Evolutionary conservation across 345 rosid species (phyloP).

Genomic region (Microcos paniculata): DNA sequence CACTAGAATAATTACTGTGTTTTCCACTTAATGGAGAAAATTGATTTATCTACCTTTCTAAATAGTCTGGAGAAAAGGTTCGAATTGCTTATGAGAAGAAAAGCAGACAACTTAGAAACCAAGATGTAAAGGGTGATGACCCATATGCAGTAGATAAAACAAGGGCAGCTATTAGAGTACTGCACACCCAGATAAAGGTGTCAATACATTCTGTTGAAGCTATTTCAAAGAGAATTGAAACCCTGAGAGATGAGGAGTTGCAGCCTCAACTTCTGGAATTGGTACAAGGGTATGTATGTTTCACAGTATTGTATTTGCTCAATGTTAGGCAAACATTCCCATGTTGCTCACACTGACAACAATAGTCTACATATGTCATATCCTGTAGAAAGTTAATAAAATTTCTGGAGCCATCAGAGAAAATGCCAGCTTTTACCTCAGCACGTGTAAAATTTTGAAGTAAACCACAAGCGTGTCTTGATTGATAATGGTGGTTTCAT

Average conservation of each 20-base stretch:
- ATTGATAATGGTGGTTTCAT: not conserved
- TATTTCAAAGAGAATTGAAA: conserved; percentile 77
- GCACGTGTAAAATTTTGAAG: not conserved
- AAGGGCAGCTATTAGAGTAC: conserved; percentile 62
- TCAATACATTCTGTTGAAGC: conserved; percentile 87
- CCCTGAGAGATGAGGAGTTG: conserved; percentile 90
- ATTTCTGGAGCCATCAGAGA: not conserved
- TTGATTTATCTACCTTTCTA: conserved; percentile 17
- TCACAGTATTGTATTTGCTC: not conserved
- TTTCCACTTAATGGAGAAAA: not conserved
- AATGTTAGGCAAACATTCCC: not conserved
- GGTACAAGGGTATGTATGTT: conserved; percentile 67
- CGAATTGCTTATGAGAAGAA: conserved; percentile 85
- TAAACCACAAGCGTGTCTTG: not conserved
- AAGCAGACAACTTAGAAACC: conserved; percentile 60
- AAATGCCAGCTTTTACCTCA: not conserved
- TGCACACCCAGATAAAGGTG: conserved; percentile 78
- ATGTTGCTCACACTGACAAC: not conserved
- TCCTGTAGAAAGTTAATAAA: not conserved
- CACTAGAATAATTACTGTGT: conserved; percentile 2
- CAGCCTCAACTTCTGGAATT: conserved; percentile 87
- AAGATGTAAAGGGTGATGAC: conserved; percentile 77
- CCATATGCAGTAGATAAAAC: conserved; percentile 66
- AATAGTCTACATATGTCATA: not conserved
- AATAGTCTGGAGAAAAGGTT: conserved; percentile 75